Evolutionary conservation across 2,329 filamentous ascomycete species (phyloP).

Genomic region (Colletotrichum sp.): DNA sequence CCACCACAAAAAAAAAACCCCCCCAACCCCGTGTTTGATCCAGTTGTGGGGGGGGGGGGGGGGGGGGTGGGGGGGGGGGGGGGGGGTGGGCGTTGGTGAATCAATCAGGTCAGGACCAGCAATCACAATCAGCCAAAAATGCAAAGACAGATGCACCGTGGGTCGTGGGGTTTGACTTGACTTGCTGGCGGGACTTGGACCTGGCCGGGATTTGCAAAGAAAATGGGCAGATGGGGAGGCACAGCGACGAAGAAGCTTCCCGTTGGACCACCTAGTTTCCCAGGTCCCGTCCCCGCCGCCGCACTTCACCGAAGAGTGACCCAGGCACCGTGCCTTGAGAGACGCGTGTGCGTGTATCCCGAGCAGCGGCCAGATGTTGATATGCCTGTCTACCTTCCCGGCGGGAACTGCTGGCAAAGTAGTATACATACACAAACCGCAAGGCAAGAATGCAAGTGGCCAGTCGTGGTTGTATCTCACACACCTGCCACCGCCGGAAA

Average conservation of each 20-base stretch:
- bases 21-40: no score
- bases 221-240: background rate
- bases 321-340: background rate
- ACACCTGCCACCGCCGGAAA: background rate
- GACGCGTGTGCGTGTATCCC: conserved; percentile 8
- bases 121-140: conserved; percentile 14
- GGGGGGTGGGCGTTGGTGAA: conserved; percentile 1
- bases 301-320: background rate
- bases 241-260: conserved; percentile 2
- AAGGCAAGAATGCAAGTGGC: background rate
- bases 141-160: conserved; percentile 3
- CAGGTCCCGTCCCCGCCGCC: background rate
- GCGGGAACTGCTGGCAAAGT: background rate
- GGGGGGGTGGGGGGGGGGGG: background rate
- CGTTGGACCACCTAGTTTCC: background rate
- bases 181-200: conserved; percentile 4
- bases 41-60: no score
- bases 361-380: background rate
- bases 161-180: conserved; percentile 15
- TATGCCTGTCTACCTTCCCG: background rate
- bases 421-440: background rate
- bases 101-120: conserved; percentile 15
- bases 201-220: background rate
- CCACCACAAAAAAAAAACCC: no score
- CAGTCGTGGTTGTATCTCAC: background rate